phyloP scores from a whole-genome alignment of 1,139 yeast species.

The Yamadazyma oceani region DNA sequence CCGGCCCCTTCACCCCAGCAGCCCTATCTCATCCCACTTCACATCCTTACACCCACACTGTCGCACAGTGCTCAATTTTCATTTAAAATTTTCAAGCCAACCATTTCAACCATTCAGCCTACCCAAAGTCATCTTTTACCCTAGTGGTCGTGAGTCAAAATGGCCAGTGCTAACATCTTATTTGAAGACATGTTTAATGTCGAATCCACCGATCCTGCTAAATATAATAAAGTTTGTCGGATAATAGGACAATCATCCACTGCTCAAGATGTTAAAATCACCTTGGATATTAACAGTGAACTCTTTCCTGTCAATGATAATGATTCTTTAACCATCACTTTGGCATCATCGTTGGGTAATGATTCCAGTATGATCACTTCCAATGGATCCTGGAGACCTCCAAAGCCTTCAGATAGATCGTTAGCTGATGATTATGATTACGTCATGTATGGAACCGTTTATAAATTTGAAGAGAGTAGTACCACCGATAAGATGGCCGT shows the following conservation, averaged over 20 bases:
- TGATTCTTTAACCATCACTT: constrained; percentile 83
- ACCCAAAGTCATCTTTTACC: too few relatives aligned
- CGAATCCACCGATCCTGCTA: constrained; percentile 80
- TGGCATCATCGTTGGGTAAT: constrained; percentile 76
- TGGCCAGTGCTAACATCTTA: constrained; percentile 67
- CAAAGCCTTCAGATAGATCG: constrained; percentile 77
- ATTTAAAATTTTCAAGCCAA: not conserved
- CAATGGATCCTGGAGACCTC: constrained; percentile 89
- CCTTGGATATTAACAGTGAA: constrained; percentile 90
- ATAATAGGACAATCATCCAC: constrained; percentile 87
- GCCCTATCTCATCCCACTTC: too few relatives aligned
- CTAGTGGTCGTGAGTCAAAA: constrained; percentile 27
- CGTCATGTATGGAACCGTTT: constrained; percentile 97
- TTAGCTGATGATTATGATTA: constrained; percentile 97
- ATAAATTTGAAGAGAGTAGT: constrained; percentile 88
- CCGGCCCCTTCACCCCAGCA: too few relatives aligned
- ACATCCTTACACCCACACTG: too few relatives aligned
- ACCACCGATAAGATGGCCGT: constrained; percentile 78
- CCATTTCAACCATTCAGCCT: too few relatives aligned
- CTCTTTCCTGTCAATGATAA: constrained; percentile 80
- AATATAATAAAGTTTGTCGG: constrained; percentile 91
- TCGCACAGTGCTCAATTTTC: too few relatives aligned
- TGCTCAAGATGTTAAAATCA: constrained; percentile 76
- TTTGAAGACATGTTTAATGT: constrained; percentile 93
- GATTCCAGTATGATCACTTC: constrained; percentile 54